A percentile compares a stretch with the other conserved stretches of the same genome.
Evolutionary conservation across 2,329 filamentous ascomycete genomes (phyloP).

Genomic region (Aspergillus felis): DNA sequence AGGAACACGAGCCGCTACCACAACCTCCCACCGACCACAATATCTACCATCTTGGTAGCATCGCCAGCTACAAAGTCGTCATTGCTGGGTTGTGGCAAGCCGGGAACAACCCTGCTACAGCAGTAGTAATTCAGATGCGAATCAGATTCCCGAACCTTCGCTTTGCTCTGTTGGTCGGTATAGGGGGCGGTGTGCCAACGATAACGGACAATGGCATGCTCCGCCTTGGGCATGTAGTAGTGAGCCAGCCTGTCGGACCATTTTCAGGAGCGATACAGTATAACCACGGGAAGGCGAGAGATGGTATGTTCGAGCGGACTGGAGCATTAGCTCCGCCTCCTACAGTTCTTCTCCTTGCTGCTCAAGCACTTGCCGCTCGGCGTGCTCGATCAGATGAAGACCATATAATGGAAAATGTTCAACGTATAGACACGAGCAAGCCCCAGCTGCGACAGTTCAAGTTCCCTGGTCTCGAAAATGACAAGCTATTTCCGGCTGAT

Average conservation of each 20-base stretch:
- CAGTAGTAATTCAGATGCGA: slow-evolving; percentile 17
- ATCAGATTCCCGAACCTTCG: slow-evolving; percentile 16
- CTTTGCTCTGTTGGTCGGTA: slow-evolving; percentile 17
- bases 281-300: slow-evolving; percentile 10
- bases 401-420: slow-evolving; percentile 2
- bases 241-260: slow-evolving; percentile 12
- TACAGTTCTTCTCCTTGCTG: slow-evolving; percentile 10
- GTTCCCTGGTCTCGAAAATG: slow-evolving; percentile 7
- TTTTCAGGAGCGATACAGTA: slow-evolving; percentile 13
- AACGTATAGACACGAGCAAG: slow-evolving; percentile 1
- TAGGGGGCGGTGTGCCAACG: slow-evolving; percentile 15
- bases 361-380: slow-evolving; percentile 5
- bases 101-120: slow-evolving; percentile 17
- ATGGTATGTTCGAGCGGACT: slow-evolving; percentile 8
- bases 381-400: slow-evolving; percentile 3
- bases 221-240: slow-evolving; percentile 18
- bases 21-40: too few species aligned
- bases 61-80: too few species aligned
- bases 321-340: slow-evolving; percentile 12
- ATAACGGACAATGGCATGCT: slow-evolving; percentile 10
- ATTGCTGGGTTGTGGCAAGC: too few species aligned
- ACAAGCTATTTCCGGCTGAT: slow-evolving; percentile 8
- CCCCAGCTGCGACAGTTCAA: slow-evolving; percentile 1
- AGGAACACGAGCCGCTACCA: too few species aligned
- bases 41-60: too few species aligned